Percentiles rank a stretch among this genome's conserved stretches.
These are phyloP conservation scores for Boehmeria nivea DNA, from an alignment of 306 rosid species.

Conservation along the genomic window DNA sequence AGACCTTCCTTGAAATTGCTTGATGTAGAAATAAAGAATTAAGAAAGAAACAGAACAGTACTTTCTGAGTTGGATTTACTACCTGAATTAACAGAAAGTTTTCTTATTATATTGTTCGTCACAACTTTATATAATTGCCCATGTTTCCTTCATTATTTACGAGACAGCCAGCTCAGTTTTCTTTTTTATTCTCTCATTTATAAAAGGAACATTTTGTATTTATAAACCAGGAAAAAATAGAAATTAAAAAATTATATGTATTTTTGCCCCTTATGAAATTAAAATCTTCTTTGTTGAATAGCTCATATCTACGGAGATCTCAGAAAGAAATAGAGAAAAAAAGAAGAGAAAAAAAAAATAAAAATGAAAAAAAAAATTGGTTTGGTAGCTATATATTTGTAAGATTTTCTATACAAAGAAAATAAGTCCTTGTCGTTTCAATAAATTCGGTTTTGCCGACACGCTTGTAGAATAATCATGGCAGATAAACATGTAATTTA, in stretches of 20 bases:
- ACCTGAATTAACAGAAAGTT: constrained; percentile 37
- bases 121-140: constrained; percentile 16
- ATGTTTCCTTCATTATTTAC: constrained; percentile 1
- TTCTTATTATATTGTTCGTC: neutral
- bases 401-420: neutral
- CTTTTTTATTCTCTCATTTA: neutral
- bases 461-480: neutral
- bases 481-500: no score
- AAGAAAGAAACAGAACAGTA: constrained; percentile 7
- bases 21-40: constrained; percentile 26
- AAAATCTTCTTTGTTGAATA: no score
- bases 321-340: no score
- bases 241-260: no score
- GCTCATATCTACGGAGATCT: no score
- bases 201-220: neutral
- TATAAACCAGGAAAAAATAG: no score
- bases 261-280: no score
- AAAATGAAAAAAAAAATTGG: no score
- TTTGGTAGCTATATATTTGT: no score
- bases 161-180: neutral
- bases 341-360: no score
- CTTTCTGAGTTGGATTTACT: constrained; percentile 14
- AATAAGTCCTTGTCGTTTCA: neutral
- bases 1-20: constrained; percentile 14
- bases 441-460: constrained; percentile 1